phyloP scores from a whole-genome alignment of 2,329 filamentous ascomycete species.

The Pseudopyricularia cyperi region DNA sequence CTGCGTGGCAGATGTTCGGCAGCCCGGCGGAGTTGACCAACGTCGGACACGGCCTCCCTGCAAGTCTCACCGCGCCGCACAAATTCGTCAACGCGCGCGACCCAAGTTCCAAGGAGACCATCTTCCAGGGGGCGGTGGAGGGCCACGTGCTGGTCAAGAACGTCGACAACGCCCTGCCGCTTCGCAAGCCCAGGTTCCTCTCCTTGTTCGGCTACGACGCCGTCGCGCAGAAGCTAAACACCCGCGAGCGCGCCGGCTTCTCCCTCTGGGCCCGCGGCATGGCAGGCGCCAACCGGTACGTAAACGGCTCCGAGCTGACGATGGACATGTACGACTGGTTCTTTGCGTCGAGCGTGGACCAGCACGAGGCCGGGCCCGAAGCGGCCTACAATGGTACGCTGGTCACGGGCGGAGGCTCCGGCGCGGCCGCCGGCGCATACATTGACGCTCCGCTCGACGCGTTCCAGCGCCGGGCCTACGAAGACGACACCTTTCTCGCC shows the following conservation, averaged over 20 bases:
- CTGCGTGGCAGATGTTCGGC: conserved; percentile 42
- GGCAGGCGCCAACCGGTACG: background rate
- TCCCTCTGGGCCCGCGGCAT: conserved; percentile 63
- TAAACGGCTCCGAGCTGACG: background rate
- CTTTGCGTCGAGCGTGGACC: background rate
- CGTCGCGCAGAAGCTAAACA: conserved; percentile 18
- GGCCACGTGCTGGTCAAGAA: conserved; percentile 73
- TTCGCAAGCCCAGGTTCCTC: conserved; percentile 42
- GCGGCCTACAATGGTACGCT: conserved; percentile 35
- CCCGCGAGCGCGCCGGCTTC: conserved; percentile 62
- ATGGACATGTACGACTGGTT: conserved; percentile 1
- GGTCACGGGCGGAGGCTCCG: conserved; percentile 35
- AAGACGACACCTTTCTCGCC: conserved; percentile 42
- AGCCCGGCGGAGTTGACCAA: conserved; percentile 7
- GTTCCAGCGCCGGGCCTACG: conserved; percentile 23
- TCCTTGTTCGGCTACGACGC: conserved; percentile 47
- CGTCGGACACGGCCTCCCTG: background rate
- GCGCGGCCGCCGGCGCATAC: conserved; percentile 32
- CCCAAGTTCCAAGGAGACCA: conserved; percentile 24
- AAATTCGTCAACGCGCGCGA: conserved; percentile 36
- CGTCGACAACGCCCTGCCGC: conserved; percentile 44
- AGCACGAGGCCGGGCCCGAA: conserved; percentile 9
- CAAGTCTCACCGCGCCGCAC: conserved; percentile 29
- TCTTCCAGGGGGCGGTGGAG: conserved; percentile 41
- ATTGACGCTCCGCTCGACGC: conserved; percentile 23